These are phyloP conservation scores for Lentinula aciculospora DNA, from an alignment of 768 basidiomycete genomes.

Conservation along the genomic window DNA sequence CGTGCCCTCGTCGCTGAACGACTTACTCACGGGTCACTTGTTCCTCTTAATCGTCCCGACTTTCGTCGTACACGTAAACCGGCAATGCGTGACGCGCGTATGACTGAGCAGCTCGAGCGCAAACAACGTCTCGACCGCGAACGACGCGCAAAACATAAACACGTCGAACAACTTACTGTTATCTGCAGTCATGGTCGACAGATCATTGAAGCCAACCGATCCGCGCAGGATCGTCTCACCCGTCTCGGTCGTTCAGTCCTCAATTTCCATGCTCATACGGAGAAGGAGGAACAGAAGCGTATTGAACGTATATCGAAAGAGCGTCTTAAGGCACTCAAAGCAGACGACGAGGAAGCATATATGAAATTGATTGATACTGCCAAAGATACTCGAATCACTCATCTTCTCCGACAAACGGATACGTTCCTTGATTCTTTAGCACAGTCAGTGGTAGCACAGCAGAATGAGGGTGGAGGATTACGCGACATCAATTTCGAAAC, in stretches of 20 bases:
- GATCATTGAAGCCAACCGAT: slow-evolving; percentile 59
- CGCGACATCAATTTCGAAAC: slow-evolving; percentile 42
- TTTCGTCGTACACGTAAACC: slow-evolving; percentile 87
- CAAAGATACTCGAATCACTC: slow-evolving; percentile 98
- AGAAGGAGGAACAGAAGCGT: slow-evolving; percentile 97
- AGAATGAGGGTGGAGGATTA: slow-evolving; percentile 56
- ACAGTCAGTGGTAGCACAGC: slow-evolving; percentile 89
- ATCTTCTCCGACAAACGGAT: slow-evolving; percentile 91
- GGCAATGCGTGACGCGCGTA: slow-evolving; percentile 81
- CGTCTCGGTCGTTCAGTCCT: slow-evolving; percentile 79
- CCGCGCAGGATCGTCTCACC: slow-evolving; percentile 57
- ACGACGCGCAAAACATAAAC: slow-evolving; percentile 91
- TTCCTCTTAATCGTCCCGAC: slow-evolving; percentile 87
- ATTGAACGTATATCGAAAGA: slow-evolving; percentile 96
- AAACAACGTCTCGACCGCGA: slow-evolving; percentile 91
- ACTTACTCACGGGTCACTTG: slow-evolving; percentile 79
- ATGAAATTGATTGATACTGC: slow-evolving; percentile 98
- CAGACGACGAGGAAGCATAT: slow-evolving; percentile 99
- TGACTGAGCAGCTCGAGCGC: slow-evolving; percentile 85
- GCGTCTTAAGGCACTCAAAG: slow-evolving; percentile 94
- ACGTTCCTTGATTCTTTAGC: slow-evolving; percentile 92
- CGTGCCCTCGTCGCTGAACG: slow-evolving; percentile 83
- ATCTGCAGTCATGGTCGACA: slow-evolving; percentile 83
- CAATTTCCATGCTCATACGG: slow-evolving; percentile 82
- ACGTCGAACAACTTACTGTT: slow-evolving; percentile 85